These are phyloP conservation scores for Wolfiporia cocos DNA, from an alignment of 1,284 basidiomycete species.

Conservation along the genomic window DNA sequence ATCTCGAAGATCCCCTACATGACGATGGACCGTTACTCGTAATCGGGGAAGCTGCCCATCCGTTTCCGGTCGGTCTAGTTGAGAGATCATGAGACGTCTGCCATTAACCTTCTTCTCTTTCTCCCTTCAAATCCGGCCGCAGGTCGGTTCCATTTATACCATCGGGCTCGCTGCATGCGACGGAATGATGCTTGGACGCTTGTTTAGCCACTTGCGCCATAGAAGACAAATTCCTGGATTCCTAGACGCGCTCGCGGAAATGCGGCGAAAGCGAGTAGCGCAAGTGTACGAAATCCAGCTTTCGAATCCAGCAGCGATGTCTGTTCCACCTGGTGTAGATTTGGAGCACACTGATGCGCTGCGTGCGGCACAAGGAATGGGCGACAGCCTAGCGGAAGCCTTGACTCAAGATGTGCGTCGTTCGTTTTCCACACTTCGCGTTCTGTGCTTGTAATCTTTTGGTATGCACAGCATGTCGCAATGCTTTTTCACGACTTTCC, in stretches of 20 bases:
- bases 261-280: conserved; percentile 25
- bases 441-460: no score
- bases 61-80: conserved; percentile 45
- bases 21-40: conserved; percentile 16
- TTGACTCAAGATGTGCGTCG: conserved; percentile 3
- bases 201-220: conserved; percentile 47
- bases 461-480: no score
- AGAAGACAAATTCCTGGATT: conserved; percentile 45
- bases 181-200: conserved; percentile 46
- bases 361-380: not conserved
- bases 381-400: no score
- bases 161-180: conserved; percentile 50
- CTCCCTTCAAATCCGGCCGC: not conserved
- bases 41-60: conserved; percentile 40
- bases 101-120: not conserved
- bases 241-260: conserved; percentile 45
- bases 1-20: conserved; percentile 24
- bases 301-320: conserved; percentile 17
- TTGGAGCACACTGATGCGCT: not conserved
- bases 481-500: no score
- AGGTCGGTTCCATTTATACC: conserved; percentile 49
- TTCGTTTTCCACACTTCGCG: no score
- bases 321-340: conserved; percentile 15
- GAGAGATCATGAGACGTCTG: no score
- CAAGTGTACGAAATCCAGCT: conserved; percentile 12